These are phyloP conservation scores for Amesomyces nigricolor DNA, from an alignment of 2,329 filamentous ascomycete species.

Conservation along the genomic window DNA sequence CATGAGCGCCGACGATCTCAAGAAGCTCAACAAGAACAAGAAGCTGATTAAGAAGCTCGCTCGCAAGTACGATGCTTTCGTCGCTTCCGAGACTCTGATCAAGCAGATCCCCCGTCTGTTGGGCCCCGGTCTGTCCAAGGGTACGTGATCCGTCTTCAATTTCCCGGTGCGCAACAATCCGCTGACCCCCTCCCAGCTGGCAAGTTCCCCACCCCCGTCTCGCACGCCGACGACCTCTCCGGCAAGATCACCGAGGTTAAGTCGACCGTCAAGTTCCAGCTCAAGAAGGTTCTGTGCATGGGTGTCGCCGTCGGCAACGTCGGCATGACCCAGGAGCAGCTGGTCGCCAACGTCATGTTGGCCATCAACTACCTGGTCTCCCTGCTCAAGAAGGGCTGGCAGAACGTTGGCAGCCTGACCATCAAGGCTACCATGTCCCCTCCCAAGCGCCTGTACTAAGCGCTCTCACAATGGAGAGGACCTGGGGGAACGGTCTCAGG, in stretches of 20 bases:
- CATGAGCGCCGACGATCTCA: slow-evolving; percentile 97
- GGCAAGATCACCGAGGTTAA: slow-evolving; percentile 99
- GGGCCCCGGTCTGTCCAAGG: slow-evolving; percentile 96
- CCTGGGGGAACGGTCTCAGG: slow-evolving; percentile 5
- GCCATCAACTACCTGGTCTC: slow-evolving; percentile 99
- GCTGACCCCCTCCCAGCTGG: slow-evolving; percentile 58
- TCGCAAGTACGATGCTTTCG: slow-evolving; percentile 99
- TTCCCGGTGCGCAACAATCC: background rate
- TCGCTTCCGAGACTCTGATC: slow-evolving; percentile 95
- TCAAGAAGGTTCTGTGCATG: slow-evolving; percentile 99
- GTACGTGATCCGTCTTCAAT: slow-evolving; percentile 44
- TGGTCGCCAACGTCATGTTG: slow-evolving; percentile 98
- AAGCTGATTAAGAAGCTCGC: slow-evolving; percentile 99
- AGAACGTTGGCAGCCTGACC: slow-evolving; percentile 99
- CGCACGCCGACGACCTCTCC: slow-evolving; percentile 88
- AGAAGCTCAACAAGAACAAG: slow-evolving; percentile 99
- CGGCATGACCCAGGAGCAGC: slow-evolving; percentile 91
- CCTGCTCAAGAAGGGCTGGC: slow-evolving; percentile 99
- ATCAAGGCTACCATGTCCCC: slow-evolving; percentile 99
- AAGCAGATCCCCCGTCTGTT: slow-evolving; percentile 99
- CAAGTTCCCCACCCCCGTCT: slow-evolving; percentile 99
- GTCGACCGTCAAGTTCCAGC: slow-evolving; percentile 99
- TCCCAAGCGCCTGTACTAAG: slow-evolving; percentile 94
- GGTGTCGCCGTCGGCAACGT: slow-evolving; percentile 99
- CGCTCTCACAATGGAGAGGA: slow-evolving; percentile 5